phyloP scores from a whole-genome alignment of 306 rosid species.

The Vigna mungo region DNA sequence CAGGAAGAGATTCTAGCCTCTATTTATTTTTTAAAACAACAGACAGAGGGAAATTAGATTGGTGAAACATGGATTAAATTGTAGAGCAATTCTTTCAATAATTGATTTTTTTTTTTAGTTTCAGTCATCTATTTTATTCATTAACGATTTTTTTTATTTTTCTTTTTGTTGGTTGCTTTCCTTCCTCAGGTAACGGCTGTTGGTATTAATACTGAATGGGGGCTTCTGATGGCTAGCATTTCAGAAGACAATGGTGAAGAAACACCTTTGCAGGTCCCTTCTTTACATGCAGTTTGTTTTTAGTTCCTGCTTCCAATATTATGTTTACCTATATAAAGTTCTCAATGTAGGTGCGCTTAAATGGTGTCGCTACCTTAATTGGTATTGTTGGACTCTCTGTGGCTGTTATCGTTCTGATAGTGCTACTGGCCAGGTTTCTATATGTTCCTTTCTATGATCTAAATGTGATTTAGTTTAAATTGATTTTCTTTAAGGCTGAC shows the following conservation, averaged over 20 bases:
- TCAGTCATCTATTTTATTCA: slow-evolving; percentile 13
- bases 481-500: slow-evolving; percentile 1
- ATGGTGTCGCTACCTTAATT: slow-evolving; percentile 90
- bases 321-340: slow-evolving; percentile 33
- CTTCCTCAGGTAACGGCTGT: slow-evolving; percentile 77
- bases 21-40: slow-evolving; percentile 22
- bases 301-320: background rate
- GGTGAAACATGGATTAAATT: background rate
- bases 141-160: slow-evolving; percentile 35
- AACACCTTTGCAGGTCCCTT: slow-evolving; percentile 91
- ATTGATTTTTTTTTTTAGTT: slow-evolving; percentile 11
- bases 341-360: slow-evolving; percentile 77
- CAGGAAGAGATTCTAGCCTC: slow-evolving; percentile 24
- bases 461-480: slow-evolving; percentile 10
- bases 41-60: slow-evolving; percentile 19
- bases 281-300: background rate
- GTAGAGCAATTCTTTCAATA: slow-evolving; percentile 4
- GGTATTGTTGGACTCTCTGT: slow-evolving; percentile 87
- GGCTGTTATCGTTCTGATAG: slow-evolving; percentile 69
- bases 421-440: slow-evolving; percentile 74
- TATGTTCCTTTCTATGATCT: slow-evolving; percentile 19
- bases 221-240: slow-evolving; percentile 93
- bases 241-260: slow-evolving; percentile 94
- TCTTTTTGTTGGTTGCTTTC: slow-evolving; percentile 8
- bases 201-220: slow-evolving; percentile 95